These are phyloP conservation scores for Penstemon newberryi DNA, from an alignment of 257 asterid species.

Conservation along the genomic window DNA sequence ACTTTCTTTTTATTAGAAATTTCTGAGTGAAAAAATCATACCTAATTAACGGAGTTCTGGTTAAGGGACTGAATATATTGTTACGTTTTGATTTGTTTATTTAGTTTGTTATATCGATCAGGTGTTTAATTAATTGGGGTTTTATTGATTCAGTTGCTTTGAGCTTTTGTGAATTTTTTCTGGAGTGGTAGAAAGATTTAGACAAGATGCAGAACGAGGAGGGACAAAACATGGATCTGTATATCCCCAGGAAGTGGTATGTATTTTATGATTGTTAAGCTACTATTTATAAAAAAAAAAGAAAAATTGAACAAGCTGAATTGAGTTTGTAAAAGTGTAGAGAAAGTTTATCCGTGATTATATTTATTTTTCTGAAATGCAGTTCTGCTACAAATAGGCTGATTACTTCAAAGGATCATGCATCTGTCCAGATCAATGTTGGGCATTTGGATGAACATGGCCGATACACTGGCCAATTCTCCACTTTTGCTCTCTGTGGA, in stretches of 20 bases:
- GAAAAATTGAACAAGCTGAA: not conserved
- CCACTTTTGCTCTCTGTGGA: constrained; percentile 91
- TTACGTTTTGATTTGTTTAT: no score
- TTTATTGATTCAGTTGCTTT: constrained; percentile 20
- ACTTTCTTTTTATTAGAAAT: no score
- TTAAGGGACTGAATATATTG: no score
- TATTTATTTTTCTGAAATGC: constrained; percentile 20
- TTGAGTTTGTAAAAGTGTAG: no score
- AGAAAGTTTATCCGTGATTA: not conserved
- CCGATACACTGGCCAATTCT: constrained; percentile 52
- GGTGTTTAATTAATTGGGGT: not conserved
- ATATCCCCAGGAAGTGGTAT: constrained; percentile 71
- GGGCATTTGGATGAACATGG: constrained; percentile 86
- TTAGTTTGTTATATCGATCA: no score
- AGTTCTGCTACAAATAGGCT: constrained; percentile 90
- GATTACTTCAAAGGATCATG: constrained; percentile 92
- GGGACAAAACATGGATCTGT: constrained; percentile 69
- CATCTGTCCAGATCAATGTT: constrained; percentile 77
- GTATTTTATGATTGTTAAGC: not conserved
- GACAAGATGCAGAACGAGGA: constrained; percentile 73
- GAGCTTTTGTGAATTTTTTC: not conserved
- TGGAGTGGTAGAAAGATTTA: not conserved
- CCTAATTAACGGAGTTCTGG: no score
- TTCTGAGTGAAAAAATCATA: no score
- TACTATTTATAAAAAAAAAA: not conserved